phyloP scores from a whole-genome alignment of 2,329 filamentous ascomycete species.

The Ramularia endophylla region DNA sequence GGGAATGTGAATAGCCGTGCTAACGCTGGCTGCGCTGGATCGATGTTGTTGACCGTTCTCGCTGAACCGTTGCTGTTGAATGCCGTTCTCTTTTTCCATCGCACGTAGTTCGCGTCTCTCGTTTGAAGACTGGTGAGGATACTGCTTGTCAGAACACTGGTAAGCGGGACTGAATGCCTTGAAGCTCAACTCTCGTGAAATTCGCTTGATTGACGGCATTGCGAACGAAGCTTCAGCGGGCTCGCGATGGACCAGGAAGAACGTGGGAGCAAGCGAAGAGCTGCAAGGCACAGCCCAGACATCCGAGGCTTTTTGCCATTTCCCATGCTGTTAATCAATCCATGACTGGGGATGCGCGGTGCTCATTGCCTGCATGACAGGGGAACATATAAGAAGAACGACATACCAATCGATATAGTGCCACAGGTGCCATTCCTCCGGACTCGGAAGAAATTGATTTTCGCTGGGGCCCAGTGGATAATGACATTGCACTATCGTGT shows the following conservation, averaged over 20 bases:
- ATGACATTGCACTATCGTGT: no score
- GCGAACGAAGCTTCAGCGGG: background rate
- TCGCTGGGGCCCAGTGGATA: no score
- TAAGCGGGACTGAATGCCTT: conserved; percentile 21
- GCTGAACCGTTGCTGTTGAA: conserved; percentile 3
- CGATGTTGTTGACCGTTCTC: conserved; percentile 9
- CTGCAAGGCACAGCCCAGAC: no score
- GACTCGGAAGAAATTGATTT: conserved; percentile 6
- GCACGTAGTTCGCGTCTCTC: conserved; percentile 19
- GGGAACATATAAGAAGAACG: conserved; percentile 1
- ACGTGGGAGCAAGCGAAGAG: background rate
- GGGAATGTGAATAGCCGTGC: conserved; percentile 19
- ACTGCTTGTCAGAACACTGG: conserved; percentile 17
- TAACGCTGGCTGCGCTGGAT: conserved; percentile 19
- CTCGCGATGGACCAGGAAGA: background rate
- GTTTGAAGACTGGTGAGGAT: conserved; percentile 22
- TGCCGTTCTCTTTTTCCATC: conserved; percentile 17
- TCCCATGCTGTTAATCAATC: background rate
- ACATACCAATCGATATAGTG: conserved; percentile 20
- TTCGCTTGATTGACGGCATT: conserved; percentile 1
- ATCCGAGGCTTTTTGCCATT: background rate
- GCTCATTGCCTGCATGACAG: no score
- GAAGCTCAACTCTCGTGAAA: conserved; percentile 12
- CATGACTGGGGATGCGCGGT: no score
- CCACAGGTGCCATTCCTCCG: conserved; percentile 18